Base-by-base conservation (phyloP, 495 filamentous ascomycete genomes). In the Lophium mytilinum region DNA sequence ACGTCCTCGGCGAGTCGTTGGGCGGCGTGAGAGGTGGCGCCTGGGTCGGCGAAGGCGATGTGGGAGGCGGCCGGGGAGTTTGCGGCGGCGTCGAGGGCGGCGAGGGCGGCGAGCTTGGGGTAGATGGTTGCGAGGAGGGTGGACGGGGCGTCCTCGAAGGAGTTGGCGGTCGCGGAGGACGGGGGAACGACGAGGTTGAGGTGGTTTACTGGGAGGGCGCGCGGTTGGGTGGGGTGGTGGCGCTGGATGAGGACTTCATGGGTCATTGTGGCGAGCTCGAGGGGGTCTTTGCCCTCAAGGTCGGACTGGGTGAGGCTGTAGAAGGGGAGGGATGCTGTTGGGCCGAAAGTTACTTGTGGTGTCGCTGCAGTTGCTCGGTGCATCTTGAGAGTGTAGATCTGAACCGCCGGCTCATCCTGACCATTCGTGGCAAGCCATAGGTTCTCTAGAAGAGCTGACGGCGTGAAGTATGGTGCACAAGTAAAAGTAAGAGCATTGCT, bases 121-220 rank as follows among this genome's bases (percentile, higher is more conserved):
- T 85, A 88, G 34, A 92, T 77, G n/a, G 83, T 76, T 0, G 85
- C 81, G n/a, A 90, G 76, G 3, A 89, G 77, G 52, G 24, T 72
- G 67, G 33, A 67, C 67, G 51, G 56, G 14, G 56, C 55, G 18
- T 57, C 72, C 67, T 69, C 42, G 17, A 37, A 18, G 14, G 53
- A 58, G 55, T 75, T 41, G 21, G 50, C 24, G 15, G 15, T 60
- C 34, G 50, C 58, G 37, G 65, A 9, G 35, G 68, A 60, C 9
- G 68, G 68, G 17, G 66, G 64, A 36, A 57, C 43, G 5, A 55
- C 54, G 50, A 70, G 57, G 42, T 56, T 46, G n/a, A 70, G 53
- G 39, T 67, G 57, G 12, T 63, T 51, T 35, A 65, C 51, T 4
- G 68, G 68, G 15, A 70, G 52, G 47, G 63, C 48, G 18, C 57